Percentiles rank a stretch among this genome's conserved stretches.
Evolutionary conservation across 129 eudicot genomes (phyloP).

Genomic region (Centella asiatica): DNA sequence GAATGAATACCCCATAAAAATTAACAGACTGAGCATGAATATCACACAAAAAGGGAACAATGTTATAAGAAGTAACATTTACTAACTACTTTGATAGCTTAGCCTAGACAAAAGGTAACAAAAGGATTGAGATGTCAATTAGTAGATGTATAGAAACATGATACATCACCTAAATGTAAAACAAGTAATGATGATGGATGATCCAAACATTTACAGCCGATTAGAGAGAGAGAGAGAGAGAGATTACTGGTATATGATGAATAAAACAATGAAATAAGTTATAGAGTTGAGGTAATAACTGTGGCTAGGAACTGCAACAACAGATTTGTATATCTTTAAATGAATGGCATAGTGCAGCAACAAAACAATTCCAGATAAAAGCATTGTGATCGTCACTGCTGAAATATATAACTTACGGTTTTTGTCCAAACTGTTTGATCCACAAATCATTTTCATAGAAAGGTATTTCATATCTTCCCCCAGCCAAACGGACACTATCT

Average conservation of each 20-base stretch:
- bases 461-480: conserved; percentile 49
- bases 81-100: too few species aligned
- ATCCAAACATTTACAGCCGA: neutral
- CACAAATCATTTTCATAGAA: conserved; percentile 72
- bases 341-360: neutral
- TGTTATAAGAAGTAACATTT: too few species aligned
- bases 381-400: neutral
- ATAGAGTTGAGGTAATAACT: neutral
- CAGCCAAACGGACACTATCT: conserved; percentile 48
- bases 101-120: too few species aligned
- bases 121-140: too few species aligned
- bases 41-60: too few species aligned
- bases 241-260: neutral
- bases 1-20: too few species aligned
- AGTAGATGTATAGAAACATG: too few species aligned
- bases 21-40: too few species aligned
- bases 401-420: conserved; percentile 61
- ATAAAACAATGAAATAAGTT: neutral
- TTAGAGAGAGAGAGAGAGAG: too few species aligned
- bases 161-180: too few species aligned
- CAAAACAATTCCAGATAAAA: neutral
- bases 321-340: neutral
- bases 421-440: conserved; percentile 51
- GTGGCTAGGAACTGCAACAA: neutral
- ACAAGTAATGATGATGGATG: neutral